Base-by-base conservation (phyloP, 2,329 filamentous ascomycete species). In the Chaetomiaceae sp. region DNA sequence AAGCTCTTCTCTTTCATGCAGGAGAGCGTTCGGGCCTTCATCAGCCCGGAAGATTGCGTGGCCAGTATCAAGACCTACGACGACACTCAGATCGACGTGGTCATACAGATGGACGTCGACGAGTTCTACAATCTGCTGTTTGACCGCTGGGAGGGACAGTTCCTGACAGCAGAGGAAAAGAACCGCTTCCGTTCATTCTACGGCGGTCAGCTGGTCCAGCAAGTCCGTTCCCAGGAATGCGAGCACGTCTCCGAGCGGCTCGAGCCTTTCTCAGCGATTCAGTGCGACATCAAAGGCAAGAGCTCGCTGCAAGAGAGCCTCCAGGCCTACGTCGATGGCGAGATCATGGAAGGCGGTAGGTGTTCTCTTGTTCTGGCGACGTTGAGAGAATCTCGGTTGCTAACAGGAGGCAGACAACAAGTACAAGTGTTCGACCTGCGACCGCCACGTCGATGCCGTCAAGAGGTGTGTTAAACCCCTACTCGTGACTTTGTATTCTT, bases 51-150 rank as follows among this genome's bases (percentile, higher is more conserved):
- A 47, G 76, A 76, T 1, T 84, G 95, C 58, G 87, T 94, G 14
- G 77, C 78, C 31, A 85, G 83, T 37, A 89, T 97, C 64, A 86
- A 83, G 62, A 92, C 87, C 0, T 92, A 91, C 54, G 89, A 95
- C 33, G 88, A 91, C 54, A 80, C 84, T 2, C 78, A 82, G 15
- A 95, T 99, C 58, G 91, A 97, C 68, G 85, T 95, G 23, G 83
- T 85, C 52, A 83, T 88, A 55, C 94, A 99, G 69, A 97, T 99
- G 89, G 94, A 99, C 66, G 94, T 96, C 5, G 94, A 97, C 62
- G 91, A 96, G 67, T 99, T 97, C 67, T 97, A 95, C 73, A 96
- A 94, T 64, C 79, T 96, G 4, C 79, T 99, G 0, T 94, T 97
- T 63, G 91, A 95, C 68, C 83, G 91, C 23, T 91, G 91, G 81